Percentiles rank a stretch among this genome's conserved stretches.
Conservation (phyloP, 78 protist species). For the Monosiga brevicollis region DNA sequence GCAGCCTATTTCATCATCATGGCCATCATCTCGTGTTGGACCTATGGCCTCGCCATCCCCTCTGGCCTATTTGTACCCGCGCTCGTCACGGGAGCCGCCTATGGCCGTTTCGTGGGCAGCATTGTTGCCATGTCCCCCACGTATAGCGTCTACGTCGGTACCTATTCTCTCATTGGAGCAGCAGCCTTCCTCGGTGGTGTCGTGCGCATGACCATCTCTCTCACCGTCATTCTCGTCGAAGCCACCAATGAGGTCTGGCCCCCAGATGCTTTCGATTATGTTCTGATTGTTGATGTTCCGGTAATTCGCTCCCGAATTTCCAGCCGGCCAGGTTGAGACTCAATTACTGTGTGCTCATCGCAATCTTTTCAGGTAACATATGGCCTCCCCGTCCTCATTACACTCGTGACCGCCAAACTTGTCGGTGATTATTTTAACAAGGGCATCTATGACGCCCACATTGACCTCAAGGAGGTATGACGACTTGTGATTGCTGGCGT, state of each 20-base stretch:
- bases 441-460: constrained; percentile 56
- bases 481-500: too few species aligned
- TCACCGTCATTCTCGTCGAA: constrained; percentile 68
- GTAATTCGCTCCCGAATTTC: too few species aligned
- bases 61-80: constrained; percentile 75
- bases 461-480: too few species aligned
- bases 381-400: constrained; percentile 59
- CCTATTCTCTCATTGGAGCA: constrained; percentile 74
- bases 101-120: constrained; percentile 71
- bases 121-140: not conserved
- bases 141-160: not conserved
- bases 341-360: too few species aligned
- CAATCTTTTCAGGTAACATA: too few species aligned
- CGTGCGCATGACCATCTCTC: constrained; percentile 70
- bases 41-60: constrained; percentile 70
- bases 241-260: constrained; percentile 24
- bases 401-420: constrained; percentile 58
- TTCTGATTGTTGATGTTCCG: too few species aligned
- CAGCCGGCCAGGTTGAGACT: too few species aligned
- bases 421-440: constrained; percentile 53
- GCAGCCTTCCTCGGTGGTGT: constrained; percentile 79
- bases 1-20: constrained; percentile 39
- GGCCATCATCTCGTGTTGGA: constrained; percentile 44
- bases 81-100: constrained; percentile 75
- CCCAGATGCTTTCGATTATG: too few species aligned